These are phyloP conservation scores for Neonectria sp. DNA, from an alignment of 2,329 filamentous ascomycete species.

Conservation along the genomic window DNA sequence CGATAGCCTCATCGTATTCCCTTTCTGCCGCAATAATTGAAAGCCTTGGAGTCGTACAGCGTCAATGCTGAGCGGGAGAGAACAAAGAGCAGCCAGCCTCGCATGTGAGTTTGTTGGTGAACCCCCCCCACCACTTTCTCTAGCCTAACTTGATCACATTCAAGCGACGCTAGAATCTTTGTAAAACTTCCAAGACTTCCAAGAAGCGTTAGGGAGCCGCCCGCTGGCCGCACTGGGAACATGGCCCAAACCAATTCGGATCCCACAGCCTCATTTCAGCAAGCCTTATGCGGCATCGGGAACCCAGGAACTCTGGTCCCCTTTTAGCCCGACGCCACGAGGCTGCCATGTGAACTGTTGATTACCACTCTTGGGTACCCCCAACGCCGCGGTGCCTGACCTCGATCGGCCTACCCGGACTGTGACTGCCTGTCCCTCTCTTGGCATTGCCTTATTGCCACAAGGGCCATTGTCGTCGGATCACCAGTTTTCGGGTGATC, in stretches of 20 bases:
- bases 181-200: conserved; percentile 28
- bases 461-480: neutral
- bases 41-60: neutral
- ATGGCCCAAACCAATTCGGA: conserved; percentile 6
- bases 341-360: neutral
- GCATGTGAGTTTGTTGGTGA: neutral
- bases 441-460: neutral
- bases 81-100: neutral
- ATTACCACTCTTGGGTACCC: neutral
- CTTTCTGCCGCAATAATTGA: neutral
- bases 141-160: conserved; percentile 23
- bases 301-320: neutral
- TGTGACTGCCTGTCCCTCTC: conserved; percentile 8
- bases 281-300: neutral
- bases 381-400: neutral
- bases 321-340: conserved; percentile 10
- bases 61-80: neutral
- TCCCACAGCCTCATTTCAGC: neutral
- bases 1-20: neutral
- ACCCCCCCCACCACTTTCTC: conserved; percentile 29
- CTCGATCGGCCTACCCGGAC: conserved; percentile 8
- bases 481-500: neutral
- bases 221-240: conserved; percentile 3
- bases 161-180: conserved; percentile 45
- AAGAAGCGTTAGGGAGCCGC: conserved; percentile 32